phyloP scores from a whole-genome alignment of 495 filamentous ascomycete genomes.

The Neurospora terricola region DNA sequence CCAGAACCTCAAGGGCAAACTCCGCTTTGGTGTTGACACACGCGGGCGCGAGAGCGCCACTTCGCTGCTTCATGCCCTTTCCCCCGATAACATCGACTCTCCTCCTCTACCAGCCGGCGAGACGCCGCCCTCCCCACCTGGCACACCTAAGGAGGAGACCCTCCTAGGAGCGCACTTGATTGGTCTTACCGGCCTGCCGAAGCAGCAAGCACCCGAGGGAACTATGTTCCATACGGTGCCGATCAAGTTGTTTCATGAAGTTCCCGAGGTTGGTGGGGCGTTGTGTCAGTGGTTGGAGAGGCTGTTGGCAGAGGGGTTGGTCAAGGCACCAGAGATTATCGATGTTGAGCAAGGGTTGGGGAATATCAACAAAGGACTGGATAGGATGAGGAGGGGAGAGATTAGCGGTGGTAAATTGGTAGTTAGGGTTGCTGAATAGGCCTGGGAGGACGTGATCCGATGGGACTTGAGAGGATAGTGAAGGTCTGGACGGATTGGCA shows the following conservation, averaged over 20 bases:
- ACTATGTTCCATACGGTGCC: constrained; percentile 46
- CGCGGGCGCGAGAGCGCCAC: constrained; percentile 48
- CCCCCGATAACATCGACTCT: constrained; percentile 9
- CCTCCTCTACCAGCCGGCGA: background rate
- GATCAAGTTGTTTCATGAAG: constrained; percentile 59
- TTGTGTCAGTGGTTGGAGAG: constrained; percentile 52
- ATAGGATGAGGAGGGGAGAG: constrained; percentile 45
- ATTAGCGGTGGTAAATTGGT: constrained; percentile 51
- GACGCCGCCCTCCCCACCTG: constrained; percentile 12
- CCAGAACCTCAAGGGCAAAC: constrained; percentile 38
- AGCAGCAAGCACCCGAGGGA: constrained; percentile 35
- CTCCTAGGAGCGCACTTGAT: constrained; percentile 43
- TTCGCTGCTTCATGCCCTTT: constrained; percentile 37
- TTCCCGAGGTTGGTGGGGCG: constrained; percentile 43
- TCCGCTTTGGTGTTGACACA: constrained; percentile 56
- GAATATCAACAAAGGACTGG: constrained; percentile 53
- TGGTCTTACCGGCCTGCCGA: constrained; percentile 52
- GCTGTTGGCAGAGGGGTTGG: constrained; percentile 35
- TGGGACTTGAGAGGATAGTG: too few species aligned
- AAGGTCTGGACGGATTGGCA: too few species aligned
- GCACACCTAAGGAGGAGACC: constrained; percentile 15
- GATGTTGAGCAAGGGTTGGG: constrained; percentile 47
- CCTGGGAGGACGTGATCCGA: background rate
- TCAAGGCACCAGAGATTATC: constrained; percentile 49
- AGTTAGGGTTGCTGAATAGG: constrained; percentile 19